Evolutionary conservation across 305 asterid species (phyloP).

Genomic region (Fraxinus nigra): DNA sequence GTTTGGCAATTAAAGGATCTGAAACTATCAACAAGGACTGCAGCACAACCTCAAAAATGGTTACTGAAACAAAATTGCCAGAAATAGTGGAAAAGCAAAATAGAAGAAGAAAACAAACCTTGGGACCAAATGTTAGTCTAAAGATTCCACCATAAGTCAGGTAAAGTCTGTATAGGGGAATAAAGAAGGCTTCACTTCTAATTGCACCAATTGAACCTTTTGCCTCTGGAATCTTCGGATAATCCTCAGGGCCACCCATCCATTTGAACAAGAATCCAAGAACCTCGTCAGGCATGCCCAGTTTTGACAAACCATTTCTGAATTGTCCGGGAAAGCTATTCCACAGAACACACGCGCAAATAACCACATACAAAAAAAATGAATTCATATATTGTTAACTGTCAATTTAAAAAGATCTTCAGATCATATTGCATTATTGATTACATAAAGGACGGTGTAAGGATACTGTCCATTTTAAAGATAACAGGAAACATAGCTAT

Average conservation of each 20-base stretch:
- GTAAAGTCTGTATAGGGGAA: slow-evolving; percentile 82
- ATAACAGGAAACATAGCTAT: not conserved
- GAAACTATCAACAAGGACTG: slow-evolving; percentile 94
- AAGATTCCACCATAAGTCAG: slow-evolving; percentile 90
- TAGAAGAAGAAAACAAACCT: slow-evolving; percentile 50
- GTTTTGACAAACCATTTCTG: slow-evolving; percentile 49
- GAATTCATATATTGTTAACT: not conserved
- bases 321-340: slow-evolving; percentile 61
- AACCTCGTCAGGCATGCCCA: slow-evolving; percentile 68
- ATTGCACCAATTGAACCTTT: slow-evolving; percentile 66
- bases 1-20: slow-evolving; percentile 85
- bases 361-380: not conserved
- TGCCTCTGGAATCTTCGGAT: slow-evolving; percentile 78
- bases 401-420: not conserved
- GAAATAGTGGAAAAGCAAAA: not conserved
- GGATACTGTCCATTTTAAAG: not conserved
- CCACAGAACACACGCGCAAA: slow-evolving; percentile 16
- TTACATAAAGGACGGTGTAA: not conserved
- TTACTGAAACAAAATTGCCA: slow-evolving; percentile 15
- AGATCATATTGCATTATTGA: not conserved
- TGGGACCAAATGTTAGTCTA: slow-evolving; percentile 87
- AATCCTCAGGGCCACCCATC: slow-evolving; percentile 42
- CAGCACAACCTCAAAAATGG: slow-evolving; percentile 29
- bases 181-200: slow-evolving; percentile 76
- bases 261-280: slow-evolving; percentile 53